Evolutionary conservation across 192 early-diverging fungal species (phyloP), one percentile per base, ranked within the genome.

Genomic region (Jimgerdemannia lactiflua): DNA sequence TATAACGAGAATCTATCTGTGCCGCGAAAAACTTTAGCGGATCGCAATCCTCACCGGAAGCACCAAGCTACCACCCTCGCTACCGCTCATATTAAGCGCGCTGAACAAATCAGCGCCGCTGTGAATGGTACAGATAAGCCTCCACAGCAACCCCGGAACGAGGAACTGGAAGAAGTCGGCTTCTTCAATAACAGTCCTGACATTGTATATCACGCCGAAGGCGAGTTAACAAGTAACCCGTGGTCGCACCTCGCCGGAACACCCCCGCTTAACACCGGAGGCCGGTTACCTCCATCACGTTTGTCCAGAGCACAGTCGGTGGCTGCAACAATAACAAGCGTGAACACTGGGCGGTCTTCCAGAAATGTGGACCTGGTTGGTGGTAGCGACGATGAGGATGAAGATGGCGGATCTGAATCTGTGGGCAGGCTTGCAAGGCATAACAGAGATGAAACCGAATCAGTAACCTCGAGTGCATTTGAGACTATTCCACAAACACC

Each of bases 41-140:
- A 93, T 72, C 77, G 72, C 18, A 84, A 91, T 69, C 43, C 74
- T 43, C 66, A 79, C 19, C 82, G 88, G 10, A 88, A 89, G 70
- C 74, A 83, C 14, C 72, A 79, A 41, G 91, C 91, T 0, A 77
- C 75, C 85, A 3, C 74, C 81, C 70, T 82, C 83, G 6, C 74
- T 77, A n/a, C 79, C 86, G 6, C 69, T 73, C 7, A 59, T 14
- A 59, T 59, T 6, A 59, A 59, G 14, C 49, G 14, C 14, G 14
- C 14, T 14, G 49, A 59, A 14, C 49, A 14, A 59, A 10, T 59
- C 0, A 59, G 8, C 14, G 49, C 49, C 8, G 6, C 49, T 14
- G 8, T 59, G 6, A 14, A 14, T 59, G 49, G 6, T 59, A 10
- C 49, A 14, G 14, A 59, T 59, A 10, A 14, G 14, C 6, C 49